A percentile compares a stretch with the other conserved stretches of the same genome.
phyloP scores from a whole-genome alignment of 108 stramenopile species.

The Cyclostephanos invisitatus region DNA sequence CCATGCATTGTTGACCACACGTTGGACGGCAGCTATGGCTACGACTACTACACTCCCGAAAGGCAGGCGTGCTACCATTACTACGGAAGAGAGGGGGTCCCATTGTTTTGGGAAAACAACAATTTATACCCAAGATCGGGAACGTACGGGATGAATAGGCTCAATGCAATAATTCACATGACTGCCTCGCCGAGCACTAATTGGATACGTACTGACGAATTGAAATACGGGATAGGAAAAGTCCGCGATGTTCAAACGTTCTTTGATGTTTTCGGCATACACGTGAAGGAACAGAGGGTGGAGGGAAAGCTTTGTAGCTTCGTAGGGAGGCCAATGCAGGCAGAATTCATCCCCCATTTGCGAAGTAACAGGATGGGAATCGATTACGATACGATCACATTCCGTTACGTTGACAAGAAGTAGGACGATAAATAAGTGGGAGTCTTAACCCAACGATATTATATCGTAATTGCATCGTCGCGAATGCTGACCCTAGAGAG shows the following conservation, averaged over 20 bases:
- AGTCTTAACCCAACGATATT: background rate
- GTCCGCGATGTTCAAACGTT: conserved; percentile 73
- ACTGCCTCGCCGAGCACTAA: conserved; percentile 29
- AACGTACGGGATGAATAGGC: conserved; percentile 71
- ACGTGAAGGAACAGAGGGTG: conserved; percentile 71
- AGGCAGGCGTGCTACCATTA: conserved; percentile 81
- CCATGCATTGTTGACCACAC: background rate
- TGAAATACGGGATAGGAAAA: conserved; percentile 77
- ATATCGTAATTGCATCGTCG: too few species aligned
- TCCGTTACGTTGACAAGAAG: conserved; percentile 45
- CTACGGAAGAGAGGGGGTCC: conserved; percentile 76
- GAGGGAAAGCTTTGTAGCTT: conserved; percentile 82
- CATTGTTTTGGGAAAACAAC: conserved; percentile 83
- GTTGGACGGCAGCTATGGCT: conserved; percentile 53
- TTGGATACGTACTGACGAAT: conserved; percentile 59
- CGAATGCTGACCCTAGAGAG: too few species aligned
- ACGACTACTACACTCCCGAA: conserved; percentile 88
- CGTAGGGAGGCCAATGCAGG: conserved; percentile 83
- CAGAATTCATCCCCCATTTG: conserved; percentile 64
- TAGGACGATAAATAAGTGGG: background rate
- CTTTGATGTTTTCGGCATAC: conserved; percentile 83
- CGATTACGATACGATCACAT: conserved; percentile 64
- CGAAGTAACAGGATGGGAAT: conserved; percentile 79
- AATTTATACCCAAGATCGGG: conserved; percentile 65
- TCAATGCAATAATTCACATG: conserved; percentile 87